These are phyloP conservation scores for Candida manassasensis DNA, from an alignment of 805 yeast species.

Conservation along the genomic window DNA sequence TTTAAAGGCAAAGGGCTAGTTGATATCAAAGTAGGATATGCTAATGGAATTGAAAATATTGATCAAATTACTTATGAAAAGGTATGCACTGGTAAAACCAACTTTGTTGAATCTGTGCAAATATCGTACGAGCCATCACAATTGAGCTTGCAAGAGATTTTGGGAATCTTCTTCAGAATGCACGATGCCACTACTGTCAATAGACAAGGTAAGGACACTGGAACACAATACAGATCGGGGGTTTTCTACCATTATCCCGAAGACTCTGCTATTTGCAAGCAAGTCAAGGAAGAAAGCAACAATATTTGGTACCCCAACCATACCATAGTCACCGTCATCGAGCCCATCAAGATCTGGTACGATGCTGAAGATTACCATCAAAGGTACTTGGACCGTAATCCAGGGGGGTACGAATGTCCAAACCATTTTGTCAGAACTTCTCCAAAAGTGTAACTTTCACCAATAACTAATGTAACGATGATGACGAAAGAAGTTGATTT, in stretches of 20 bases:
- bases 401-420: conserved; percentile 86
- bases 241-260: conserved; percentile 59
- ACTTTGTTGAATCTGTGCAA: conserved; percentile 78
- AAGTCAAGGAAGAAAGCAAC: conserved; percentile 52
- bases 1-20: conserved; percentile 60
- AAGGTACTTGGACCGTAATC: conserved; percentile 70
- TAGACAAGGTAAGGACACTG: conserved; percentile 82
- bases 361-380: conserved; percentile 98
- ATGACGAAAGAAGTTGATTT: too few relatives aligned
- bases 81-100: conserved; percentile 76
- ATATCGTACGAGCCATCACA: conserved; percentile 70
- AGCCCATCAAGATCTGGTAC: conserved; percentile 64
- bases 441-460: conserved; percentile 41
- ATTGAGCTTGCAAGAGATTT: conserved; percentile 55
- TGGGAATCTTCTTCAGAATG: conserved; percentile 82
- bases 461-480: too few relatives aligned
- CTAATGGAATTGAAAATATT: conserved; percentile 69
- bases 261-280: conserved; percentile 43
- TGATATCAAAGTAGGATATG: conserved; percentile 84
- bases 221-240: conserved; percentile 88
- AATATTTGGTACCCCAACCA: conserved; percentile 70
- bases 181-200: conserved; percentile 91
- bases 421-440: conserved; percentile 73
- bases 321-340: conserved; percentile 64
- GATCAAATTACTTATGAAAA: conserved; percentile 46